These are phyloP conservation scores for Kalanchoe fedtschenkoi DNA, from an alignment of 164 flowering plant species.

Conservation along the genomic window DNA sequence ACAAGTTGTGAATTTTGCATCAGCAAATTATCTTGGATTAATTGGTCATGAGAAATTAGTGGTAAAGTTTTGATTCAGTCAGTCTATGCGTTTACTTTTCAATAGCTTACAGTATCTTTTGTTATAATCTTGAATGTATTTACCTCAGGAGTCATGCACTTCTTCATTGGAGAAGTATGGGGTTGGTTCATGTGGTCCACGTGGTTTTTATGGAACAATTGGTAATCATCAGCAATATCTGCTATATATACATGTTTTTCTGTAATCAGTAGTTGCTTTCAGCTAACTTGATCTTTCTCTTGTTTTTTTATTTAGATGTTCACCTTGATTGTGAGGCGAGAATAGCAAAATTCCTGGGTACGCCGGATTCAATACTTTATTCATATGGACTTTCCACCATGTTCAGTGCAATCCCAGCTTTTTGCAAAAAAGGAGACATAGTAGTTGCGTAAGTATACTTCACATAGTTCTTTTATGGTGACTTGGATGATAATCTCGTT, in stretches of 20 bases:
- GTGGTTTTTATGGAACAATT: slow-evolving; percentile 97
- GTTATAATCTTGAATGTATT: not conserved
- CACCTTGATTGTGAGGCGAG: slow-evolving; percentile 97
- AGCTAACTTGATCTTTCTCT: not conserved
- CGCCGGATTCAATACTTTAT: slow-evolving; percentile 91
- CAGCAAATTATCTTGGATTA: slow-evolving; percentile 94
- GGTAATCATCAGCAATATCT: slow-evolving; percentile 37
- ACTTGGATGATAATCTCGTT: not conserved
- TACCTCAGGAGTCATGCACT: slow-evolving; percentile 71
- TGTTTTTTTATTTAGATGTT: slow-evolving; percentile 45
- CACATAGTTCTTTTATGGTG: not conserved
- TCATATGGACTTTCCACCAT: slow-evolving; percentile 94
- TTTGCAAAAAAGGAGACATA: slow-evolving; percentile 88
- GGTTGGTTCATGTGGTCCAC: slow-evolving; percentile 99
- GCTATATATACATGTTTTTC: too few species aligned
- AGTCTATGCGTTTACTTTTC: too few species aligned
- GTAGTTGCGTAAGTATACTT: slow-evolving; percentile 71
- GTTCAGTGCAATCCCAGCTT: slow-evolving; percentile 97
- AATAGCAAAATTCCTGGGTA: slow-evolving; percentile 86
- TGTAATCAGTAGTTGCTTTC: not conserved
- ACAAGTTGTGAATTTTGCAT: slow-evolving; percentile 89
- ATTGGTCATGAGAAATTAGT: slow-evolving; percentile 66
- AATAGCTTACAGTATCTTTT: not conserved
- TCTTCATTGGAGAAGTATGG: slow-evolving; percentile 91
- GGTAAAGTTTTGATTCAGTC: slow-evolving; percentile 31